Percentiles rank a stretch among this genome's conserved stretches.
phyloP scores from a whole-genome alignment of 306 rosid genomes.

The Malus asiatica region DNA sequence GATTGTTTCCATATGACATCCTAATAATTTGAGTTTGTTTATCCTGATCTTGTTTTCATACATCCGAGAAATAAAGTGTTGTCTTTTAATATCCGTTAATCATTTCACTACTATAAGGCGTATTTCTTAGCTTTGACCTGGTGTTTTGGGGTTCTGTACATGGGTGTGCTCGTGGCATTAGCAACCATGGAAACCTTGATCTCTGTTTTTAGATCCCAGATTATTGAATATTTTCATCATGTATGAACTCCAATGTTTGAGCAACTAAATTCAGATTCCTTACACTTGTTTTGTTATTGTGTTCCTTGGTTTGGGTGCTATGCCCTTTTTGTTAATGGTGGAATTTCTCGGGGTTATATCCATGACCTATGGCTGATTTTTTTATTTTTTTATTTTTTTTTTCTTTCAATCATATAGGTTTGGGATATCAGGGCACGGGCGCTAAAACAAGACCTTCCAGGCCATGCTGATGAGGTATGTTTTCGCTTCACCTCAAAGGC shows the following conservation, averaged over 20 bases:
- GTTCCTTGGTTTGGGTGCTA: background rate
- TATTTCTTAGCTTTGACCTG: no score
- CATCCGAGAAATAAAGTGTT: no score
- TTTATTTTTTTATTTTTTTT: slow-evolving; percentile 5
- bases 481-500: background rate
- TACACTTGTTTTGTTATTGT: background rate
- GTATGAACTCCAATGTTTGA: background rate
- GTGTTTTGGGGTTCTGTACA: background rate
- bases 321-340: background rate
- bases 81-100: no score
- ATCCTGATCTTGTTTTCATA: background rate
- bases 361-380: background rate
- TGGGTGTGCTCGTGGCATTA: background rate
- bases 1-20: background rate
- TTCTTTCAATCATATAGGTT: slow-evolving; percentile 37
- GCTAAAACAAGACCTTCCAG: slow-evolving; percentile 94
- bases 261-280: background rate
- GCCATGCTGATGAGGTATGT: slow-evolving; percentile 88
- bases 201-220: background rate
- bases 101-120: no score
- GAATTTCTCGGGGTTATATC: background rate
- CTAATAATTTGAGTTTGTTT: background rate
- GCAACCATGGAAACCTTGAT: background rate
- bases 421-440: slow-evolving; percentile 84
- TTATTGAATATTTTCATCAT: background rate